These are phyloP conservation scores for Schizosaccharomyces pombe DNA, from an alignment of 805 yeast species.

Conservation along the genomic window DNA sequence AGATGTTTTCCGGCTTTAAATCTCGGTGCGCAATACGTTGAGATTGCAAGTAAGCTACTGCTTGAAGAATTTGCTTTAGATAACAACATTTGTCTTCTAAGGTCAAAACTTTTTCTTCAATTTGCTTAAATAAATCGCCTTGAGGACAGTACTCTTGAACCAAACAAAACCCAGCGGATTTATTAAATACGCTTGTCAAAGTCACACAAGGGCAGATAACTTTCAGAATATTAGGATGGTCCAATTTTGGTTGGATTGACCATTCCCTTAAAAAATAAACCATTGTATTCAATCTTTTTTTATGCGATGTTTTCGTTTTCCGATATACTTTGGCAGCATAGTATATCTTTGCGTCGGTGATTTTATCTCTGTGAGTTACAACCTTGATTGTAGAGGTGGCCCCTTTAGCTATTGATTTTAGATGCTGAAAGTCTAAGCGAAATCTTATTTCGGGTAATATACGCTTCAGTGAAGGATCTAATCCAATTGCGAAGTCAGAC, in stretches of 20 bases:
- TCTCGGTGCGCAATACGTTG: not conserved
- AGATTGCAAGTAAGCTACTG: not conserved
- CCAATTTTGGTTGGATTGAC: not conserved
- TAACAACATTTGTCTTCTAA: not conserved
- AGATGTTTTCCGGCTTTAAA: not conserved
- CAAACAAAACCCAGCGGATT: not conserved
- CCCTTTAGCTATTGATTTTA: too few species aligned
- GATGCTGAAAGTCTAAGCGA: too few species aligned
- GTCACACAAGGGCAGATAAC: not conserved
- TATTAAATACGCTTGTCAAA: not conserved
- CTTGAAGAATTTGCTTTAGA: not conserved
- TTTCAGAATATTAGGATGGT: not conserved
- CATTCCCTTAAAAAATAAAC: not conserved
- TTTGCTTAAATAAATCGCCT: not conserved
- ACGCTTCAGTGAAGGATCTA: too few species aligned
- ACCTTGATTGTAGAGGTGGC: too few species aligned
- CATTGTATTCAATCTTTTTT: too few species aligned
- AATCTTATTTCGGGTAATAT: too few species aligned
- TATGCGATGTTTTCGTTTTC: too few species aligned
- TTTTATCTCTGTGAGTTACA: too few species aligned
- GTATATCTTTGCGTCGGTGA: too few species aligned
- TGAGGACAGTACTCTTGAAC: not conserved
- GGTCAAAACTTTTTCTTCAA: not conserved
- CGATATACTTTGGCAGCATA: too few species aligned
- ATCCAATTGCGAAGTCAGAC: too few species aligned